A percentile compares a stretch with the other conserved stretches of the same genome.
phyloP scores from a whole-genome alignment of 139 green algal genomes.

The Pseudopediastrum boryanum region DNA sequence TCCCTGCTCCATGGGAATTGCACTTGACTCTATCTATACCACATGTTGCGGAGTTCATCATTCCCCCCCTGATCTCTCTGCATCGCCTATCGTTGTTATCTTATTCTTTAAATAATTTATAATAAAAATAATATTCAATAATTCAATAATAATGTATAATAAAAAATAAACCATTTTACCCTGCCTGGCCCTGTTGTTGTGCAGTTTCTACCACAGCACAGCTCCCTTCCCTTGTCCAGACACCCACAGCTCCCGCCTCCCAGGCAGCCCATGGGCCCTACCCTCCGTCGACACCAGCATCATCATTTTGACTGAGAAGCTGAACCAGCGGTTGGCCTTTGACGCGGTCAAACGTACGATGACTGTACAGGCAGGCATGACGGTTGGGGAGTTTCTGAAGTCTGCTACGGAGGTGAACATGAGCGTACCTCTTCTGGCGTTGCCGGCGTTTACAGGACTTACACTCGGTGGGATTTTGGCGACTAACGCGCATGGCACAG shows the following conservation, averaged over 20 bases:
- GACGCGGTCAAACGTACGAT: constrained; percentile 2
- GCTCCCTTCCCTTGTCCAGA: constrained; percentile 24
- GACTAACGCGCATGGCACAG: constrained; percentile 28
- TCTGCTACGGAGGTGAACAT: constrained; percentile 12
- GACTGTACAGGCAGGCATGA: constrained; percentile 29
- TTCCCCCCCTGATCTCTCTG: too few species aligned
- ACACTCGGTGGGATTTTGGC: constrained; percentile 34
- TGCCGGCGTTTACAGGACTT: constrained; percentile 33
- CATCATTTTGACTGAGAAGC: constrained; percentile 5
- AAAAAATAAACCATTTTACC: too few species aligned
- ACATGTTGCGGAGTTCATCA: too few species aligned
- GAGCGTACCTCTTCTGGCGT: constrained; percentile 18
- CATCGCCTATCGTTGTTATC: too few species aligned
- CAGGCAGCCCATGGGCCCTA: background rate
- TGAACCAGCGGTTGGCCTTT: constrained; percentile 11
- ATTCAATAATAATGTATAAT: too few species aligned
- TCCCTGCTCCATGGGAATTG: too few species aligned
- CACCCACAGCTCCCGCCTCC: background rate
- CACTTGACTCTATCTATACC: too few species aligned
- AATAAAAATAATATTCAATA: too few species aligned
- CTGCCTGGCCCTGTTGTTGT: too few species aligned
- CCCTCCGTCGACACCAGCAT: background rate
- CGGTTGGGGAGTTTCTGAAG: constrained; percentile 24
- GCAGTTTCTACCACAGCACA: constrained; percentile 35
- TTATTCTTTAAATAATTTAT: too few species aligned